A percentile compares a stretch with the other conserved stretches of the same genome.
Evolutionary conservation across 2,329 filamentous ascomycete species (phyloP).

Genomic region (Rutstroemia sp.): DNA sequence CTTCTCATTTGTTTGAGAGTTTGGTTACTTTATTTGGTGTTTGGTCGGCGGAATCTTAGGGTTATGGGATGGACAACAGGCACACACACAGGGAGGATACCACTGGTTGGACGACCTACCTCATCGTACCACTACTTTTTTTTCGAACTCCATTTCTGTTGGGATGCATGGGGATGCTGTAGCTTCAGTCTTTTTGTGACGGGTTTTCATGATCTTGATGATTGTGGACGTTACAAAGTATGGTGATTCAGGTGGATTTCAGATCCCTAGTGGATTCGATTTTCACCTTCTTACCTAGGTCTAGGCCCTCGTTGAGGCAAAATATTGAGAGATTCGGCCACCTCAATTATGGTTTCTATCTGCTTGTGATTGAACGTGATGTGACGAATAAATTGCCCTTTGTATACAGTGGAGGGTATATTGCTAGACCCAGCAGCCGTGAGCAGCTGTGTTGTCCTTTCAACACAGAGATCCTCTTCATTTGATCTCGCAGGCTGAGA

Average conservation of each 20-base stretch:
- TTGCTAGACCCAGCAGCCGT: no score
- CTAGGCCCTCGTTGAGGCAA: slow-evolving; percentile 27
- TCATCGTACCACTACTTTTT: slow-evolving; percentile 26
- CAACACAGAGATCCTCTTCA: no score
- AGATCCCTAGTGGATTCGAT: slow-evolving; percentile 25
- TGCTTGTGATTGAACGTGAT: no score
- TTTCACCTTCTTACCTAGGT: slow-evolving; percentile 1
- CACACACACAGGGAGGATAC: slow-evolving; percentile 13
- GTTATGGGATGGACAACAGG: slow-evolving; percentile 1
- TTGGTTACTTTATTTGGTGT: slow-evolving; percentile 11
- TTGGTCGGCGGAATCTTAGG: not conserved
- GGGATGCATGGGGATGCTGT: slow-evolving; percentile 30
- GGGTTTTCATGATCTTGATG: slow-evolving; percentile 27
- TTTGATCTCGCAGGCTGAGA: no score
- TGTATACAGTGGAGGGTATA: no score
- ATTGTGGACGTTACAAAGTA: slow-evolving; percentile 22
- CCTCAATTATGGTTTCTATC: slow-evolving; percentile 20
- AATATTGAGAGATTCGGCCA: slow-evolving; percentile 32
- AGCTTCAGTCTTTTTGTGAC: slow-evolving; percentile 24
- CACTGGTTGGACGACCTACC: slow-evolving; percentile 29
- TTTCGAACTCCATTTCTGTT: slow-evolving; percentile 25
- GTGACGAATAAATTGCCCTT: no score
- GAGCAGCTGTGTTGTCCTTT: no score
- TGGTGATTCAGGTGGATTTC: slow-evolving; percentile 24
- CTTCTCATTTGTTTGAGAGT: slow-evolving; percentile 7